Conservation (phyloP, 2,329 filamentous ascomycete genomes). For the Sporothrix humicola region DNA sequence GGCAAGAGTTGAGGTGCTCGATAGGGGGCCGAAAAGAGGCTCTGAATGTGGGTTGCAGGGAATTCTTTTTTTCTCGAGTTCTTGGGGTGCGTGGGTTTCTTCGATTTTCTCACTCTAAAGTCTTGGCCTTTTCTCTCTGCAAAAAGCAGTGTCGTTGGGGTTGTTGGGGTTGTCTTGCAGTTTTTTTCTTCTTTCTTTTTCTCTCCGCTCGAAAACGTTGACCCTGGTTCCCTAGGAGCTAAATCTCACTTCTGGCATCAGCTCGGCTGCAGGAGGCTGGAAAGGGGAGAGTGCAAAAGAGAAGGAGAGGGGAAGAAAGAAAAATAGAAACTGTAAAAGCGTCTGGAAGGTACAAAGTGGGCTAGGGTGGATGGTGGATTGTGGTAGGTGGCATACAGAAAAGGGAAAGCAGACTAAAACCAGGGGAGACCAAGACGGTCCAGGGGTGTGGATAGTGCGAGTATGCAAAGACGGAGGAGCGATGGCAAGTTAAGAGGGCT, state of each 20-base stretch:
- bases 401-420: background rate
- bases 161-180: background rate
- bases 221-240: background rate
- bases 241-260: constrained; percentile 21
- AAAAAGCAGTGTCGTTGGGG: background rate
- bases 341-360: too few relatives aligned
- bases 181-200: background rate
- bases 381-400: constrained; percentile 2
- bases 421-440: background rate
- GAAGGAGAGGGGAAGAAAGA: constrained; percentile 2
- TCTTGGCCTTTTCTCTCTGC: background rate
- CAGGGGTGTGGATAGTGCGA: constrained; percentile 1
- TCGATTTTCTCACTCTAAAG: constrained; percentile 6
- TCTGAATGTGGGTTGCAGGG: background rate
- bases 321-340: background rate
- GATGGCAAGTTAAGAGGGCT: background rate
- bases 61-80: background rate
- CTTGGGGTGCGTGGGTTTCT: background rate
- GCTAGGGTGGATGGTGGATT: too few relatives aligned
- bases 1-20: constrained; percentile 2
- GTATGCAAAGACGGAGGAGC: background rate
- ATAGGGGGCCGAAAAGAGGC: constrained; percentile 8
- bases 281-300: background rate
- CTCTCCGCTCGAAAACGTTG: constrained; percentile 10
- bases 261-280: constrained; percentile 18